Conservation (phyloP, 2,329 filamentous ascomycete species). For the Aspergillus phoenicis region DNA sequence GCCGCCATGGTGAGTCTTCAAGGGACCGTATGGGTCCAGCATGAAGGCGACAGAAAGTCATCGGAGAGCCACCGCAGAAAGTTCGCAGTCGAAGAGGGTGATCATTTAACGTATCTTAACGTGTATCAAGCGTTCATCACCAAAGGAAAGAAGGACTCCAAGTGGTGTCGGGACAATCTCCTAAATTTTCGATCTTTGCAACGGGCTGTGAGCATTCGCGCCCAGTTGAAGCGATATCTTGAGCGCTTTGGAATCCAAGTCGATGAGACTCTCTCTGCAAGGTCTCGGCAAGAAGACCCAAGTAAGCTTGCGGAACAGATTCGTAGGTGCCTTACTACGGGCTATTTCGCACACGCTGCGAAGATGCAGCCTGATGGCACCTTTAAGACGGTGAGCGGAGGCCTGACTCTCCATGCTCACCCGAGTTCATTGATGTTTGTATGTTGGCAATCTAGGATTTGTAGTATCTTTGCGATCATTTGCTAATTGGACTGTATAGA, state of each 20-base stretch:
- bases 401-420: constrained; percentile 78
- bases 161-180: constrained; percentile 84
- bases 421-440: constrained; percentile 90
- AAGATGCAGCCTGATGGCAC: constrained; percentile 92
- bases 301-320: constrained; percentile 70
- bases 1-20: constrained; percentile 91
- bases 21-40: constrained; percentile 78
- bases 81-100: constrained; percentile 90
- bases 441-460: constrained; percentile 33
- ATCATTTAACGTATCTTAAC: constrained; percentile 89
- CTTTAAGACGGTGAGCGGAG: constrained; percentile 81
- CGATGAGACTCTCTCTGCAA: constrained; percentile 58
- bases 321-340: constrained; percentile 79
- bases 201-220: constrained; percentile 80
- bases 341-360: constrained; percentile 91
- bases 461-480: background rate
- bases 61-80: constrained; percentile 74
- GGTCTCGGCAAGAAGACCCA: constrained; percentile 34
- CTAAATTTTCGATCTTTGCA: constrained; percentile 84
- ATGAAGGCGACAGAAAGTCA: constrained; percentile 73
- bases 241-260: constrained; percentile 77
- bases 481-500: constrained; percentile 47
- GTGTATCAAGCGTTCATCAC: constrained; percentile 88
- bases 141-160: constrained; percentile 76
- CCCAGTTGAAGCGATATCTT: constrained; percentile 82